Evolutionary conservation across 2,329 filamentous ascomycete genomes (phyloP).

Genomic region (Fusarium denticulatum): DNA sequence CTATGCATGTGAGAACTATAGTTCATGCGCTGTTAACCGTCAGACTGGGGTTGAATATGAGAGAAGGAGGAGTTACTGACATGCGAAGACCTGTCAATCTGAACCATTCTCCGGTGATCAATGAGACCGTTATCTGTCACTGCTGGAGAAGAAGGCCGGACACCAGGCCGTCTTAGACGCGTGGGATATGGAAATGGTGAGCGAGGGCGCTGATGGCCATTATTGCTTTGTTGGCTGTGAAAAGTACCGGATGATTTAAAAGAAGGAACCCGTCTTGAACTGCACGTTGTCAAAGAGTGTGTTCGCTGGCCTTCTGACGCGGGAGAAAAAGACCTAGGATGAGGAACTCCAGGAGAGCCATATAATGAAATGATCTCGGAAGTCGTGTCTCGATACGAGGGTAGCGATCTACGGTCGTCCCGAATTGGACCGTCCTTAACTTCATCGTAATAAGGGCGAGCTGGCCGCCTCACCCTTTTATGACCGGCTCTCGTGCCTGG

Average conservation of each 20-base stretch:
- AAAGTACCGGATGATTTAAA: constrained; percentile 60
- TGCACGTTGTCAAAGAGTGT: constrained; percentile 65
- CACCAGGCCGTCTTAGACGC: constrained; percentile 63
- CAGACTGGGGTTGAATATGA: neutral
- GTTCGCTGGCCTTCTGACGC: constrained; percentile 59
- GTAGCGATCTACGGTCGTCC: constrained; percentile 57
- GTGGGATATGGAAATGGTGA: constrained; percentile 69
- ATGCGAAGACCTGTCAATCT: constrained; percentile 59
- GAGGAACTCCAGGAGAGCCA: constrained; percentile 59
- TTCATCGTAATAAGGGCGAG: constrained; percentile 45
- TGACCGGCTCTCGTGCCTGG: constrained; percentile 45
- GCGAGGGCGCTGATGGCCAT: constrained; percentile 60
- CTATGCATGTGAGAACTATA: constrained; percentile 55
- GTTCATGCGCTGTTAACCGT: constrained; percentile 53
- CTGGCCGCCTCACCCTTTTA: constrained; percentile 43
- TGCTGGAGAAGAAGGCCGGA: constrained; percentile 60
- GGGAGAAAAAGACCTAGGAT: constrained; percentile 54
- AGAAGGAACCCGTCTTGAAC: constrained; percentile 57
- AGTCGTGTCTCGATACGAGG: constrained; percentile 61
- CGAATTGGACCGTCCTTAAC: constrained; percentile 47
- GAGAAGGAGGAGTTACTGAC: constrained; percentile 47
- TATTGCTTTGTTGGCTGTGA: constrained; percentile 57
- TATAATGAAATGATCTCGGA: constrained; percentile 68
- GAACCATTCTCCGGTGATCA: constrained; percentile 62
- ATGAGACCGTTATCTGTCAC: constrained; percentile 58